phyloP scores from a whole-genome alignment of 2,329 filamentous ascomycete genomes.

The Cercospora sp. region DNA sequence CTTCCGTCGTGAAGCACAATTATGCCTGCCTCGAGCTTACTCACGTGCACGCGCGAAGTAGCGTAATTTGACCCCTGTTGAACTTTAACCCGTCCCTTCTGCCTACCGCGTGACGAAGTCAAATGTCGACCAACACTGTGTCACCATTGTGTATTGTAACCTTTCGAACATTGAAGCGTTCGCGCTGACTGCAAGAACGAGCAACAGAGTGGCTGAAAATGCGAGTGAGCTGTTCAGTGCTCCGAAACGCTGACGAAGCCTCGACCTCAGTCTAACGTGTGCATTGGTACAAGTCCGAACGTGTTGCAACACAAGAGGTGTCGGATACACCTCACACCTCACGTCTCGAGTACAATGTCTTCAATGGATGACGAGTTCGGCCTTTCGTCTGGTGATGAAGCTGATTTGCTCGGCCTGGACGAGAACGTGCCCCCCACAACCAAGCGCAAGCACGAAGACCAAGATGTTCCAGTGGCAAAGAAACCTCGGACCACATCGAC shows the following conservation, averaged over 20 bases:
- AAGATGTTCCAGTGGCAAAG: conserved; percentile 9
- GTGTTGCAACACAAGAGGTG: not conserved
- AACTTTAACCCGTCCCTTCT: not conserved
- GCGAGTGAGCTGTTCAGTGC: not conserved
- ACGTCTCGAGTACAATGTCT: conserved; percentile 8
- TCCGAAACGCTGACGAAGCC: not conserved
- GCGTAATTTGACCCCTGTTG: not conserved
- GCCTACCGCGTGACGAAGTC: not conserved
- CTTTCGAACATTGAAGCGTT: not conserved
- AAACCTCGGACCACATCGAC: conserved; percentile 10
- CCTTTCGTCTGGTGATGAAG: conserved; percentile 31
- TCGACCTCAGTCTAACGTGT: not conserved
- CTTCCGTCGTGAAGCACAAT: not conserved
- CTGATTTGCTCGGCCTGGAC: conserved; percentile 25
- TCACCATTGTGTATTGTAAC: not conserved
- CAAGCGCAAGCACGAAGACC: conserved; percentile 23
- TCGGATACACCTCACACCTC: not conserved
- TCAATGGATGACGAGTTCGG: conserved; percentile 32
- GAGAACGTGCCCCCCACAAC: conserved; percentile 8
- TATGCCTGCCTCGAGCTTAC: not conserved
- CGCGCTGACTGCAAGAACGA: not conserved
- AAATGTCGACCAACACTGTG: not conserved
- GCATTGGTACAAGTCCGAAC: not conserved
- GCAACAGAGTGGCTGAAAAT: not conserved
- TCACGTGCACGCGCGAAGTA: not conserved